These are phyloP conservation scores for Trametes polyzona DNA, from an alignment of 1,284 basidiomycete species.

Conservation along the genomic window DNA sequence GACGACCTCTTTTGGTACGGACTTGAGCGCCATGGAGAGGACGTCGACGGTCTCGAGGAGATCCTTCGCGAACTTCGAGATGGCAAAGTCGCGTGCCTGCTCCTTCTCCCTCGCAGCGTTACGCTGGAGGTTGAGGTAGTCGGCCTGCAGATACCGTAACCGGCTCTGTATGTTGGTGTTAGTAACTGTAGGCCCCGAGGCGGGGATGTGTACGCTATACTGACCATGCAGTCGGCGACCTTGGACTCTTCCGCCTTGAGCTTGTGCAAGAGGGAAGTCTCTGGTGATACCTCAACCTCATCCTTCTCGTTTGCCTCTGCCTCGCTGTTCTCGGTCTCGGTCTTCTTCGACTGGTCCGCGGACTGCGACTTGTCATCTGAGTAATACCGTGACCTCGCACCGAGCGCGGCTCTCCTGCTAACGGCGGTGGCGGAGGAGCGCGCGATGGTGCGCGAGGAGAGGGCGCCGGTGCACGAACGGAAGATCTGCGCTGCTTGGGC, in stretches of 20 bases:
- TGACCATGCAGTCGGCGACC: slow-evolving; percentile 73
- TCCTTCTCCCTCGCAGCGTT: slow-evolving; percentile 90
- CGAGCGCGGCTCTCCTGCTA: slow-evolving; percentile 32
- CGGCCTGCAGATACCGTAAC: slow-evolving; percentile 88
- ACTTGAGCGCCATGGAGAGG: slow-evolving; percentile 86
- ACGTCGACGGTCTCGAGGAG: slow-evolving; percentile 94
- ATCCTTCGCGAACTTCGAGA: slow-evolving; percentile 88
- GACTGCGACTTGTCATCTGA: slow-evolving; percentile 52
- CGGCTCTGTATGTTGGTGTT: slow-evolving; percentile 59
- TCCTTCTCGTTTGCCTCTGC: slow-evolving; percentile 29
- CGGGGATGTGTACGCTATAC: background rate
- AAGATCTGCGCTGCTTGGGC: slow-evolving; percentile 53
- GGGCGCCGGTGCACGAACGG: slow-evolving; percentile 57
- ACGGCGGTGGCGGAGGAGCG: slow-evolving; percentile 40
- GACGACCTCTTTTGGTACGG: slow-evolving; percentile 69
- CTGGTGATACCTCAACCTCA: slow-evolving; percentile 32
- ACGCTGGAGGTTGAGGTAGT: slow-evolving; percentile 94
- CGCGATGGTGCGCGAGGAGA: slow-evolving; percentile 49
- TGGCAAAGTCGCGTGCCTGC: slow-evolving; percentile 92
- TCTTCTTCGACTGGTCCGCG: slow-evolving; percentile 34
- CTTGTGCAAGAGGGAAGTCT: slow-evolving; percentile 47
- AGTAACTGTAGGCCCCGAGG: slow-evolving; percentile 6
- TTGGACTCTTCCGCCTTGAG: slow-evolving; percentile 76
- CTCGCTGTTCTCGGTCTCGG: slow-evolving; percentile 34
- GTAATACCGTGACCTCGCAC: slow-evolving; percentile 42